Conservation (phyloP, 73 alveolate genomes). For the Uronychia binucleata region DNA sequence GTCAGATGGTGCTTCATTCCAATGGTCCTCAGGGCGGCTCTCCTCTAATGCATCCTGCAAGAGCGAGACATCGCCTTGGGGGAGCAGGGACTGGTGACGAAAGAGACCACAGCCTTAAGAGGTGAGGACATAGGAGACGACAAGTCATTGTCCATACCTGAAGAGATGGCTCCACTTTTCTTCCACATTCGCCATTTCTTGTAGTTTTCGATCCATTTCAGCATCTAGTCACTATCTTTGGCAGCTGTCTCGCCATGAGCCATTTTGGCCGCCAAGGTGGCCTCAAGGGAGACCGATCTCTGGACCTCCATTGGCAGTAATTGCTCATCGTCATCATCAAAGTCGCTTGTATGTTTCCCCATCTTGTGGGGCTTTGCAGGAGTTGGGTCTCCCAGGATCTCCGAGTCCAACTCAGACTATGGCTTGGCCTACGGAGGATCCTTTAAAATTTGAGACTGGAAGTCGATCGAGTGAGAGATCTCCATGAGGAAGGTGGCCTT, state of each 20-base stretch:
- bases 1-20: constrained; percentile 42
- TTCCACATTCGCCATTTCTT: constrained; percentile 67
- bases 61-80: neutral
- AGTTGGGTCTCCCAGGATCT: too few species aligned
- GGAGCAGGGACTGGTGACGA: constrained; percentile 22
- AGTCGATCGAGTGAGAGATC: constrained; percentile 43
- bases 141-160: constrained; percentile 23
- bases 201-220: constrained; percentile 63
- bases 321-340: constrained; percentile 36
- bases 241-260: neutral
- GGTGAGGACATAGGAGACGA: constrained; percentile 54
- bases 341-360: neutral
- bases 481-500: constrained; percentile 44
- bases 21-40: constrained; percentile 54
- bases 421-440: too few species aligned
- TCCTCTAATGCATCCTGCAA: constrained; percentile 17
- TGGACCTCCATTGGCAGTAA: constrained; percentile 35
- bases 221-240: constrained; percentile 30
- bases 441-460: constrained; percentile 27
- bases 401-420: too few species aligned
- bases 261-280: neutral
- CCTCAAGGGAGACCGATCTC: constrained; percentile 56
- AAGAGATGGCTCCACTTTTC: neutral
- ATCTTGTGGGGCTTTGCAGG: too few species aligned
- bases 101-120: constrained; percentile 49